Percentiles rank a stretch among this genome's conserved stretches.
Evolutionary conservation across 768 basidiomycete genomes (phyloP).

Genomic region (Antrodiella citrinella): DNA sequence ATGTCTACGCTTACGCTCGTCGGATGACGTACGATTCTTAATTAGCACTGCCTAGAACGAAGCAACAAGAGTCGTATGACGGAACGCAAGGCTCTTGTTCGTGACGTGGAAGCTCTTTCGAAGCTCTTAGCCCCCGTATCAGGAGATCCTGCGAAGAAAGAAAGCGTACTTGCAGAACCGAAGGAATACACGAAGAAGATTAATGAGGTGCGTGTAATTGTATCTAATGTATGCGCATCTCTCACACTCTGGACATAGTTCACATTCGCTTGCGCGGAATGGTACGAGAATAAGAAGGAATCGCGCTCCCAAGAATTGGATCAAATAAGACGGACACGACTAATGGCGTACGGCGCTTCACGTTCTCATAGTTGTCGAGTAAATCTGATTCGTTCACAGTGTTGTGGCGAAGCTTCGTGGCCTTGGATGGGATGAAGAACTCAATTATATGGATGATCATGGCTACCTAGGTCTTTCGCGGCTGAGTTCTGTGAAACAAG

Average conservation of each 20-base stretch:
- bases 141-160: not conserved
- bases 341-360: not conserved
- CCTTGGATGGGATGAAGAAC: slow-evolving; percentile 1
- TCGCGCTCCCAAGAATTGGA: not conserved
- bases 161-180: not conserved
- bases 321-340: not conserved
- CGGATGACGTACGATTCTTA: too few relatives aligned
- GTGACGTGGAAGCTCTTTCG: not conserved
- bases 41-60: too few relatives aligned
- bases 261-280: not conserved
- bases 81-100: not conserved
- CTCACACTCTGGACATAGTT: too few relatives aligned
- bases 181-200: not conserved
- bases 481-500: not conserved
- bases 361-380: not conserved
- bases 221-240: too few relatives aligned
- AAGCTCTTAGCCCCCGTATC: not conserved
- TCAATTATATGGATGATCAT: not conserved
- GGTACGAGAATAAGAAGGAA: not conserved
- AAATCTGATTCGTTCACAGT: not conserved
- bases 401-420: not conserved
- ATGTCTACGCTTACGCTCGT: not conserved
- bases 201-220: not conserved
- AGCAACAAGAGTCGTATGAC: too few relatives aligned
- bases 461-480: not conserved